Percentiles rank a stretch among this genome's conserved stretches.
Evolutionary conservation across 192 early-diverging fungal species (phyloP).

Genomic region (Podila epigama): DNA sequence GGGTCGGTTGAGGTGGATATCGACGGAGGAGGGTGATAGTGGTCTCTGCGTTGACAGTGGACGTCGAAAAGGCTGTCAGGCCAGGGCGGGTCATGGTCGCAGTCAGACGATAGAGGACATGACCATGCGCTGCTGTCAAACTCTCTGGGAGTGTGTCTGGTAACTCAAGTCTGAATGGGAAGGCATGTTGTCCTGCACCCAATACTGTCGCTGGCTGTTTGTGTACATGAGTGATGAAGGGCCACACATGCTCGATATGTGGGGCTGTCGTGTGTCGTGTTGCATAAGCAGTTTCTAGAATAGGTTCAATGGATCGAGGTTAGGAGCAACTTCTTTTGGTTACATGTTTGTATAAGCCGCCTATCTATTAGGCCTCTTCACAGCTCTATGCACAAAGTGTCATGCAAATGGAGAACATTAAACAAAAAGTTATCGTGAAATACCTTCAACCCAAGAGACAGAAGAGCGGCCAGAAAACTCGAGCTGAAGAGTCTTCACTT

Average conservation of each 20-base stretch:
- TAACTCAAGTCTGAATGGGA: constrained; percentile 42
- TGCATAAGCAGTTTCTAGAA: constrained; percentile 31
- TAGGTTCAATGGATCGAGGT: too few species aligned
- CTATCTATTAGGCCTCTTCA: too few species aligned
- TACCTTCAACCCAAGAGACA: constrained; percentile 43
- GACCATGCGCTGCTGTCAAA: constrained; percentile 18
- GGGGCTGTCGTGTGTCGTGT: constrained; percentile 16
- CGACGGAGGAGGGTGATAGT: constrained; percentile 4
- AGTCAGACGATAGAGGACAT: constrained; percentile 15
- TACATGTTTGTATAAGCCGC: too few species aligned
- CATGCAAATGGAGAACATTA: not conserved
- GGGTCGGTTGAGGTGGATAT: not conserved
- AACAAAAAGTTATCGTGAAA: not conserved
- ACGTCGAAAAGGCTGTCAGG: too few species aligned
- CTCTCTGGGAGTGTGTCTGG: constrained; percentile 40
- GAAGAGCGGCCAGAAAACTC: constrained; percentile 35
- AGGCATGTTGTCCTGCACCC: constrained; percentile 31
- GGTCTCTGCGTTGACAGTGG: constrained; percentile 13
- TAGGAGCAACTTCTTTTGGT: too few species aligned
- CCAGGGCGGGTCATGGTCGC: constrained; percentile 36
- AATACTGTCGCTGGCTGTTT: constrained; percentile 8
- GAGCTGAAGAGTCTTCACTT: constrained; percentile 31
- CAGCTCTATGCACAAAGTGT: not conserved
- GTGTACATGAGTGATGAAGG: constrained; percentile 16
- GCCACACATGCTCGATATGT: constrained; percentile 37